Evolutionary conservation across 352 stramenopile genomes (phyloP).

Genomic region (Phytophthora sansomeana): DNA sequence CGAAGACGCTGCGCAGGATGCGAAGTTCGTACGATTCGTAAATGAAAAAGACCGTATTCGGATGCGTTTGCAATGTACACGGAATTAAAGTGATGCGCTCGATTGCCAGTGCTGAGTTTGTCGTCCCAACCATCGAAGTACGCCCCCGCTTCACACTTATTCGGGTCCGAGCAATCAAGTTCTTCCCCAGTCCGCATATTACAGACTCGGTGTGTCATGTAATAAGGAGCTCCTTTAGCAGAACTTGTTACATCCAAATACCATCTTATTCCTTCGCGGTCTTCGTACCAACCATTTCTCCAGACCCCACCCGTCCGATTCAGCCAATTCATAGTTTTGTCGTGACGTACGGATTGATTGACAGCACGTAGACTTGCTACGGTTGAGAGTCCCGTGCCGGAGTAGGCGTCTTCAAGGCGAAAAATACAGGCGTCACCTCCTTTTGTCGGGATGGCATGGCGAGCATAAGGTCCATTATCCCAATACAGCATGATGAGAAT

Average conservation of each 20-base stretch:
- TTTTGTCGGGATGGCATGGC: conserved; percentile 13
- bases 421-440: conserved; percentile 42
- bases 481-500: conserved; percentile 53
- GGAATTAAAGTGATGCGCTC: neutral
- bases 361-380: conserved; percentile 21
- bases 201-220: conserved; percentile 32
- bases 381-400: neutral
- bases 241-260: conserved; percentile 36
- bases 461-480: conserved; percentile 32
- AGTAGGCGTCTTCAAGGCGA: conserved; percentile 9
- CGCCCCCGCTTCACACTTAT: conserved; percentile 4
- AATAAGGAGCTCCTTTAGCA: conserved; percentile 22
- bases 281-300: conserved; percentile 46
- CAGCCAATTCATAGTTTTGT: conserved; percentile 28
- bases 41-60: neutral
- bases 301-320: conserved; percentile 14
- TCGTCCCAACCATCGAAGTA: conserved; percentile 1
- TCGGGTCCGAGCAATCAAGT: conserved; percentile 20
- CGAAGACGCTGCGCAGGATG: conserved; percentile 16
- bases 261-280: conserved; percentile 28
- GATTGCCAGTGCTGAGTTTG: conserved; percentile 1
- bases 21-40: conserved; percentile 2
- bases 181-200: conserved; percentile 32
- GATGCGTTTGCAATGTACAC: conserved; percentile 14
- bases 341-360: conserved; percentile 16